A percentile compares a stretch with the other conserved stretches of the same genome.
These are phyloP conservation scores for Leersia perrieri DNA, from an alignment of 176 grass and related monocot genomes.

Conservation along the genomic window DNA sequence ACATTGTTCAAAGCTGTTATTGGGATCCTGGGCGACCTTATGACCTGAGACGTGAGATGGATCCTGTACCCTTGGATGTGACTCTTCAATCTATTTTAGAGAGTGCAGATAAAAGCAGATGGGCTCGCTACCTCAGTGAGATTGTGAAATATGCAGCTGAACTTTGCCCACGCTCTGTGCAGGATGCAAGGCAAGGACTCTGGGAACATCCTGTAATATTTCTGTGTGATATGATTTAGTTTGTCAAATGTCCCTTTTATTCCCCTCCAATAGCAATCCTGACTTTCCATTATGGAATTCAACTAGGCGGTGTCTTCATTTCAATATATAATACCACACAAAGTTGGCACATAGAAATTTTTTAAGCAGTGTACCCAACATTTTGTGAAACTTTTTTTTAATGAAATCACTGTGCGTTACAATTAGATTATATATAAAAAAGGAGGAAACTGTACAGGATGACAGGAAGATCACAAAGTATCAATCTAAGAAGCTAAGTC, in stretches of 20 bases:
- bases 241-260: slow-evolving; percentile 7
- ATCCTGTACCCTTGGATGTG: slow-evolving; percentile 83
- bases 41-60: slow-evolving; percentile 91
- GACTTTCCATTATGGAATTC: neutral
- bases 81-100: slow-evolving; percentile 98
- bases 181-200: slow-evolving; percentile 77
- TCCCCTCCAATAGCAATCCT: neutral
- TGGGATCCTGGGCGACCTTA: slow-evolving; percentile 92
- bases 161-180: slow-evolving; percentile 86
- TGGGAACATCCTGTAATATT: neutral
- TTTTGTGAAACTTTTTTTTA: neutral
- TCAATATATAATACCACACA: neutral
- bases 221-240: slow-evolving; percentile 1
- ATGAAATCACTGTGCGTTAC: too few species aligned
- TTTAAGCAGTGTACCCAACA: neutral
- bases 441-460: too few species aligned
- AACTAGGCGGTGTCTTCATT: neutral
- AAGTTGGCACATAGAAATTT: neutral
- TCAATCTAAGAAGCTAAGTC: too few species aligned
- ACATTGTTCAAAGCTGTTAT: slow-evolving; percentile 96
- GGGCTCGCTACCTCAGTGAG: slow-evolving; percentile 96
- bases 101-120: slow-evolving; percentile 83
- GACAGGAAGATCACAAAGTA: too few species aligned
- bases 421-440: too few species aligned
- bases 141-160: slow-evolving; percentile 91